Percentiles rank a stretch among this genome's conserved stretches.
phyloP scores from a whole-genome alignment of 257 asterid genomes.

The Asclepias syriaca region DNA sequence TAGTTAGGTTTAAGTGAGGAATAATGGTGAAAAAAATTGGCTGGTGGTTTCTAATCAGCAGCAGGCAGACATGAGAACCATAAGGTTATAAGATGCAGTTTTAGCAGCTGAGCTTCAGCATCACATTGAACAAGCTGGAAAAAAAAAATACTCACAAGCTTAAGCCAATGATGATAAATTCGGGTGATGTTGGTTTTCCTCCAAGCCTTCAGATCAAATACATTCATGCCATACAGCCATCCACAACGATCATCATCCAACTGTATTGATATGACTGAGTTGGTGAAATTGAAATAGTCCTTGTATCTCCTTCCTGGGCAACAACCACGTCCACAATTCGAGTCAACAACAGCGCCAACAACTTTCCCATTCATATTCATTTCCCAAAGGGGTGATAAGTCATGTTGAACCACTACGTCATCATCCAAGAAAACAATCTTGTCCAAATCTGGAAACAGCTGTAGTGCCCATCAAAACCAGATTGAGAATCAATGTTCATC shows the following conservation, averaged over 20 bases:
- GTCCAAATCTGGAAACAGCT: slow-evolving; percentile 81
- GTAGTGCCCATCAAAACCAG: slow-evolving; percentile 37
- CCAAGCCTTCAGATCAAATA: slow-evolving; percentile 77
- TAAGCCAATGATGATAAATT: slow-evolving; percentile 79
- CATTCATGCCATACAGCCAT: slow-evolving; percentile 79
- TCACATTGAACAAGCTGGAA: background rate
- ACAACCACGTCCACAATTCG: slow-evolving; percentile 52
- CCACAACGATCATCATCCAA: slow-evolving; percentile 49
- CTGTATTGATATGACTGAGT: slow-evolving; percentile 45
- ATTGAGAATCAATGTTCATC: slow-evolving; percentile 23
- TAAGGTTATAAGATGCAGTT: background rate
- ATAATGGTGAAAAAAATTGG: background rate
- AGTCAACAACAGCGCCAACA: slow-evolving; percentile 78
- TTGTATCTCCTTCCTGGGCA: slow-evolving; percentile 66
- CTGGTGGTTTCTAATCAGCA: background rate
- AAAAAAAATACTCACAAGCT: slow-evolving; percentile 48
- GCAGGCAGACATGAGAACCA: background rate
- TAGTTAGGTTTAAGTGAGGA: background rate
- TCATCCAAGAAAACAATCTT: slow-evolving; percentile 78
- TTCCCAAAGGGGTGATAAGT: slow-evolving; percentile 76
- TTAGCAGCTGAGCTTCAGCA: background rate
- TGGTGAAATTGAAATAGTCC: slow-evolving; percentile 66
- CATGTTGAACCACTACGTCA: slow-evolving; percentile 75
- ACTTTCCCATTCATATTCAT: slow-evolving; percentile 74
- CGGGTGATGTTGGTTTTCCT: slow-evolving; percentile 60